Evolutionary conservation across 2,329 filamentous ascomycete genomes (phyloP).

Genomic region (Colletotrichum liriopes): DNA sequence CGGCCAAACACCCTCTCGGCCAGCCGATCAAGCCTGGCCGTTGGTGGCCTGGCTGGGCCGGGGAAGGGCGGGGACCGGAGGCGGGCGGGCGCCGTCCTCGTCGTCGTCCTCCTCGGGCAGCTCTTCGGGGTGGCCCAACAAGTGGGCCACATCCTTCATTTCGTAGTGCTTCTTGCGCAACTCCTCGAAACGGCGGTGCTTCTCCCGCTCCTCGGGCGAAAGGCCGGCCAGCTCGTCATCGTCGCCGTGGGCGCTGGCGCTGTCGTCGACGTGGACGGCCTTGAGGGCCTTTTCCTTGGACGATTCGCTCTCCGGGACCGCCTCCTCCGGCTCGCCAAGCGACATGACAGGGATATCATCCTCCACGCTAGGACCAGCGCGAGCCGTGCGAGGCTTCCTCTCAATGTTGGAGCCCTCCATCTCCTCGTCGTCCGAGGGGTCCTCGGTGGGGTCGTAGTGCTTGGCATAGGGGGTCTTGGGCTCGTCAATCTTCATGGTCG

Average conservation of each 20-base stretch:
- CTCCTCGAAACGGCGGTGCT: conserved; percentile 92
- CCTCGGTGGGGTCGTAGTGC: conserved; percentile 91
- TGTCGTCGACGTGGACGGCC: conserved; percentile 81
- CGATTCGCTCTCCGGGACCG: conserved; percentile 66
- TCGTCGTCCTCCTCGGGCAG: conserved; percentile 74
- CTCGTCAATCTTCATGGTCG: conserved; percentile 99
- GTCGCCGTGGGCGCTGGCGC: conserved; percentile 67
- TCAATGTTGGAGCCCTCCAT: conserved; percentile 72
- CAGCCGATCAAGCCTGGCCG: conserved; percentile 38
- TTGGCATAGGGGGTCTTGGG: conserved; percentile 97
- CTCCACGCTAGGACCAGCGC: conserved; percentile 47
- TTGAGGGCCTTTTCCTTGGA: conserved; percentile 45
- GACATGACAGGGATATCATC: conserved; percentile 94
- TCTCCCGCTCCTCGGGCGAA: conserved; percentile 84
- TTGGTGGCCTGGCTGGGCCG: conserved; percentile 40
- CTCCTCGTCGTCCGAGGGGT: conserved; percentile 84
- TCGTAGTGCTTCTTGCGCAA: conserved; percentile 98
- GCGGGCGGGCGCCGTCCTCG: conserved; percentile 52
- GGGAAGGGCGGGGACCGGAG: conserved; percentile 62
- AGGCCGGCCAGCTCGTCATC: conserved; percentile 69
- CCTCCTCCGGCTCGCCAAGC: conserved; percentile 92
- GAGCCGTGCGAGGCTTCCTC: conserved; percentile 46
- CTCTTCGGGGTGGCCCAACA: conserved; percentile 84
- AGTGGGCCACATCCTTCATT: conserved; percentile 93
- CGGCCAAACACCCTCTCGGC: not conserved